Conservation (phyloP, 108 stramenopile genomes). For the Discostella pseudostelligera region DNA sequence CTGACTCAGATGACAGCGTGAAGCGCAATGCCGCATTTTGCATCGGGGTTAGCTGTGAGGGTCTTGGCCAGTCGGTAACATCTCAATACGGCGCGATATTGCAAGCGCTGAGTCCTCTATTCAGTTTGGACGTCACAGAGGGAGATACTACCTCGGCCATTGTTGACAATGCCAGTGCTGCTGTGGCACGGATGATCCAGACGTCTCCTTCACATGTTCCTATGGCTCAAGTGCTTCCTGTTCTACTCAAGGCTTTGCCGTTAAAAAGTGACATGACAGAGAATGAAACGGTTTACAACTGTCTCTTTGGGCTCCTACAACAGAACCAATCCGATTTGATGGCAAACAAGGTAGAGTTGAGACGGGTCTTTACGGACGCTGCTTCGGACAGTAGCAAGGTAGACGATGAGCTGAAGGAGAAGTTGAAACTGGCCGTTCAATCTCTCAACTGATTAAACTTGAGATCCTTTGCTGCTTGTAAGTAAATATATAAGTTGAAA, state of each 20-base stretch:
- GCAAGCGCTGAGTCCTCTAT: slow-evolving; percentile 84
- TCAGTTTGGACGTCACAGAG: slow-evolving; percentile 58
- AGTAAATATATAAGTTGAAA: too few species aligned
- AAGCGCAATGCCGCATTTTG: slow-evolving; percentile 94
- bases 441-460: slow-evolving; percentile 42
- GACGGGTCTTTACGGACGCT: slow-evolving; percentile 72
- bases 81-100: slow-evolving; percentile 69
- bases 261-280: slow-evolving; percentile 94
- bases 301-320: slow-evolving; percentile 84
- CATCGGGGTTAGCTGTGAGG: slow-evolving; percentile 87
- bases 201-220: slow-evolving; percentile 83
- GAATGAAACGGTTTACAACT: slow-evolving; percentile 94
- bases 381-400: slow-evolving; percentile 65
- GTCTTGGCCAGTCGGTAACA: slow-evolving; percentile 59
- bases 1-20: slow-evolving; percentile 86
- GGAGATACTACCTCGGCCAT: slow-evolving; percentile 78
- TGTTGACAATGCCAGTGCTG: slow-evolving; percentile 92
- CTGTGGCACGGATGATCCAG: slow-evolving; percentile 90
- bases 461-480: too few species aligned
- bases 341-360: slow-evolving; percentile 62
- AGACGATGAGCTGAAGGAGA: slow-evolving; percentile 78
- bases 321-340: slow-evolving; percentile 81
- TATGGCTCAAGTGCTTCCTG: slow-evolving; percentile 88
- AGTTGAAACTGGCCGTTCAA: slow-evolving; percentile 61
- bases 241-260: slow-evolving; percentile 80